Evolutionary conservation across 192 early-diverging fungal genomes (phyloP).

Genomic region (Gigaspora rosea): DNA sequence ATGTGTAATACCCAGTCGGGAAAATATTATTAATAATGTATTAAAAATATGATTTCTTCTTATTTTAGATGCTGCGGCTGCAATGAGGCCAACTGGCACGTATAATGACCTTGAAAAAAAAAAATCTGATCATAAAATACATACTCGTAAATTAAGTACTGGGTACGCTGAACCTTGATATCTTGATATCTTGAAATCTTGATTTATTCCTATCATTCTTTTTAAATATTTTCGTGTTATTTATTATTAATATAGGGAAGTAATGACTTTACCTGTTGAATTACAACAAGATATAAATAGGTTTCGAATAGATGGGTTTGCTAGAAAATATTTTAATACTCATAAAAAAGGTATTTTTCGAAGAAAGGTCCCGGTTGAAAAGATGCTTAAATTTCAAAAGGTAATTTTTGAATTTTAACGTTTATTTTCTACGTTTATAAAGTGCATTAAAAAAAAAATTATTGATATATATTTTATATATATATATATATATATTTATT

Average conservation of each 20-base stretch:
- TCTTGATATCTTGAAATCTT: not conserved
- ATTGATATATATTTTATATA: too few relatives aligned
- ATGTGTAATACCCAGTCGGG: too few relatives aligned
- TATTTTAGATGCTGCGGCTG: conserved; percentile 51
- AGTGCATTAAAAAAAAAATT: too few relatives aligned
- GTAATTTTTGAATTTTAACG: conserved; percentile 27
- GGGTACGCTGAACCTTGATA: not conserved
- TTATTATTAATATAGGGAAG: conserved; percentile 1
- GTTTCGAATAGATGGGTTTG: conserved; percentile 86
- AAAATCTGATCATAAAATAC: not conserved
- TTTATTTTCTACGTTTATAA: too few relatives aligned
- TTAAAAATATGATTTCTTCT: too few relatives aligned
- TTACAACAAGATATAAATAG: conserved; percentile 73
- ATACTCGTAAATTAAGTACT: conserved; percentile 11
- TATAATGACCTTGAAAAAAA: not conserved
- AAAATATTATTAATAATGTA: too few relatives aligned
- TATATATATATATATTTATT: not conserved
- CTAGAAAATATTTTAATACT: conserved; percentile 86
- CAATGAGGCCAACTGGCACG: conserved; percentile 50
- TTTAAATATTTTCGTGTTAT: not conserved
- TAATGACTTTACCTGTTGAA: conserved; percentile 50
- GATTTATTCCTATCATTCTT: too few relatives aligned
- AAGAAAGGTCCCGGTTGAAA: conserved; percentile 82
- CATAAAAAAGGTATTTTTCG: conserved; percentile 86
- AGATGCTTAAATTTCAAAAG: conserved; percentile 83